Base-by-base conservation (phyloP, 371 early-diverging fungal species). In the Mucor piriformis region DNA sequence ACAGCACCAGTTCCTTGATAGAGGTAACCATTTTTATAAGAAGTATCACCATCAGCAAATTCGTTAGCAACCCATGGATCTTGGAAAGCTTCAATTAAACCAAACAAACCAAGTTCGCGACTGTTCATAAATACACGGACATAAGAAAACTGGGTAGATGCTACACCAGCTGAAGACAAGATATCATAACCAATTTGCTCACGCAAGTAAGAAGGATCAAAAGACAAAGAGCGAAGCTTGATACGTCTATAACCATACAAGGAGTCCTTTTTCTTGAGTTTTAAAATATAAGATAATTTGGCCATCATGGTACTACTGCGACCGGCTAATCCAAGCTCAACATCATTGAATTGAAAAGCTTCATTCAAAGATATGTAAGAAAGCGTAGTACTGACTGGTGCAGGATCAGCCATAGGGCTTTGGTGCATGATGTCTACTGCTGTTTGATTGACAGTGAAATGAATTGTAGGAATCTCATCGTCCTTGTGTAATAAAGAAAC, bases 191-290 rank as follows among this genome's bases (percentile, higher is more conserved):
- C 67, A 11, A 76, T 21, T 38, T 71, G 66, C 61, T 83, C 83
- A 34, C 83, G 71, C 8, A 83, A 48, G 48, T 66, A 69, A 24
- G 79, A 73, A 2, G 73, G 70, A 43, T 83, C 83, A 1, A 66
- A 59, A 3, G 67, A 64, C 52, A 67, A 49, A 37, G 81, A 65
- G 13, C 81, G 74, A 21, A 83, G 35, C 64, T 81, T 83, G 54
- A 83, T n/a, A 24, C 73, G 76, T 48, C 73, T 74, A 12, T 69
- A 74, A 16, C 72, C 77, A 46, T 70, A 77, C 7, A 79, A 55
- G 34, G 15, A 50, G 10, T 21, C 25, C 44, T 57, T 59, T 16
- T 59, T 59, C 2, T 57, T 43, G 1, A 66, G 13, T 11, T 63
- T 67, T 2, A 73, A 6, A 6, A 37, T 50, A 27, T 69, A 73